phyloP scores from a whole-genome alignment of 345 rosid species.

The sweet orange (Citrus sinensis) region DVS_A1.0 CM039161.1:817501-818000 shows the following conservation, averaged over 20 bases:
- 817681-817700: background rate
- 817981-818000: background rate
- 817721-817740: background rate
- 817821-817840: too few species aligned
- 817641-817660: slow-evolving; percentile 1
- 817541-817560: too few species aligned
- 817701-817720: background rate
- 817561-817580: too few species aligned
- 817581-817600: background rate
- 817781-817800: background rate
- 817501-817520: too few species aligned
- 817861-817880: background rate
- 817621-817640: background rate
- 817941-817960: background rate
- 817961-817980: background rate
- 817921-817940: background rate
- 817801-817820: background rate
- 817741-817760: background rate
- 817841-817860: background rate
- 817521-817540: too few species aligned
- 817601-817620: background rate
- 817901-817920: background rate
- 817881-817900: background rate
- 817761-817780: background rate
- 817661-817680: slow-evolving; percentile 4